Evolutionary conservation across 2,329 filamentous ascomycete species (phyloP), one percentile per base, ranked within the genome.

Genomic region (Microsporum audouinii): DNA sequence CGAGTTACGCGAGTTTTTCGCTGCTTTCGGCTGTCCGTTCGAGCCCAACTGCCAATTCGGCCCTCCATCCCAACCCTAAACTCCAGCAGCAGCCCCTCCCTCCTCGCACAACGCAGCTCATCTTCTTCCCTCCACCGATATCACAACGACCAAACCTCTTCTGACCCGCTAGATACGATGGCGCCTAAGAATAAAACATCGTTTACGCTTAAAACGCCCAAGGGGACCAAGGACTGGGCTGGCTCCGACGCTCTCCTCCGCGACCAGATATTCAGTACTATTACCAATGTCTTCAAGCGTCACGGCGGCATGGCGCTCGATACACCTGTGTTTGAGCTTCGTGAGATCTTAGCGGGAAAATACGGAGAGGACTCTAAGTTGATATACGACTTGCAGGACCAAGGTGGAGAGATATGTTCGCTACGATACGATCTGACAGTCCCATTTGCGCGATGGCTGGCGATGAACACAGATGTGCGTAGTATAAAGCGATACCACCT

Each of bases 401-500:
- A 95, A 73, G 89, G 90, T 68, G 89, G 90, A 65, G 90, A 95
- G 77, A 79, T 90, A 63, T 89, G 87, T 75, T 91, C 89, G 27
- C 80, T 95, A 64, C 85, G 90, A 69, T 95, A 94, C 76, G 90
- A 95, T 71, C 77, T 95, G 67, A 95, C 90, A 0, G 90, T 95
- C 8, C 90, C 90, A 36, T 94, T 96, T 71, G 91, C 92, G 64
- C 86, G 91, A 70, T 96, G 88, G 84, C 83, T 96, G 64, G 91
- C 91, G 69, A 94, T 95, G 89, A 95, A 95, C 76, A 82, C 86
- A 65, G 81, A 84, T 65, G 81, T 95, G 61, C 85, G 88, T 73
- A 87, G 81, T 74, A 92, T 96, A 77, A 96, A 95, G 79, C 84
- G 92, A 70, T 96, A 95, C 75, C 91, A 96, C 77, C 91, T 97